Evolutionary conservation across 768 basidiomycete species (phyloP).

Genomic region (Pleurotus ostreatus): DNA sequence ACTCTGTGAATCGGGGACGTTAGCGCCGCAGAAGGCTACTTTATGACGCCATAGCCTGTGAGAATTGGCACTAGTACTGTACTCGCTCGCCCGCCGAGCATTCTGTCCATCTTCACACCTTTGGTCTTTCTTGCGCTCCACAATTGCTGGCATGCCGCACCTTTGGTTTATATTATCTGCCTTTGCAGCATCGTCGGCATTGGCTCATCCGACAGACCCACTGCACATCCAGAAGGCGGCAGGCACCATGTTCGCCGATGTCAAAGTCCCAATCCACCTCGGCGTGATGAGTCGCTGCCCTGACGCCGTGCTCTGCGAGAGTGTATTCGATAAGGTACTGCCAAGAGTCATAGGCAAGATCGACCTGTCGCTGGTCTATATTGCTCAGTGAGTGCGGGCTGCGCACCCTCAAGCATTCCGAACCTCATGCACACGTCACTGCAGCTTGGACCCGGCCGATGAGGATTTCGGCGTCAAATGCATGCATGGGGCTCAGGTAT

Average conservation of each 20-base stretch:
- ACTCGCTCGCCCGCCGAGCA: too few species aligned
- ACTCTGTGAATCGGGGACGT: conserved; percentile 24
- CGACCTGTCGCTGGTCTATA: conserved; percentile 52
- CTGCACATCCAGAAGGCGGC: neutral
- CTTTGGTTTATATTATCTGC: neutral
- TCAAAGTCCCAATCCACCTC: conserved; percentile 44
- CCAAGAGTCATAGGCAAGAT: conserved; percentile 47
- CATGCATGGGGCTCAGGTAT: conserved; percentile 55
- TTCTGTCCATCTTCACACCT: conserved; percentile 9
- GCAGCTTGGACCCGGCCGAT: conserved; percentile 60
- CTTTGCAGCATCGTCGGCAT: neutral
- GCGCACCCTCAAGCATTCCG: neutral
- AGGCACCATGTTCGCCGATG: conserved; percentile 13
- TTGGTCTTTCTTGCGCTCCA: neutral
- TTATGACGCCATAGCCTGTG: conserved; percentile 8
- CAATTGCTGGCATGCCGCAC: conserved; percentile 10
- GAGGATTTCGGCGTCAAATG: conserved; percentile 77
- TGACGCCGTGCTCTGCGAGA: conserved; percentile 62
- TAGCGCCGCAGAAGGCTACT: neutral
- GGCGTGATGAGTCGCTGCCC: conserved; percentile 53
- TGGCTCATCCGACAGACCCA: neutral
- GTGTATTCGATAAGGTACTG: conserved; percentile 57
- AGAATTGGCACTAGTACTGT: neutral
- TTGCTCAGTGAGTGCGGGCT: conserved; percentile 46
- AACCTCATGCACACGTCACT: conserved; percentile 1